Conservation (phyloP, 306 rosid species). For the Lablab purpureus region DNA sequence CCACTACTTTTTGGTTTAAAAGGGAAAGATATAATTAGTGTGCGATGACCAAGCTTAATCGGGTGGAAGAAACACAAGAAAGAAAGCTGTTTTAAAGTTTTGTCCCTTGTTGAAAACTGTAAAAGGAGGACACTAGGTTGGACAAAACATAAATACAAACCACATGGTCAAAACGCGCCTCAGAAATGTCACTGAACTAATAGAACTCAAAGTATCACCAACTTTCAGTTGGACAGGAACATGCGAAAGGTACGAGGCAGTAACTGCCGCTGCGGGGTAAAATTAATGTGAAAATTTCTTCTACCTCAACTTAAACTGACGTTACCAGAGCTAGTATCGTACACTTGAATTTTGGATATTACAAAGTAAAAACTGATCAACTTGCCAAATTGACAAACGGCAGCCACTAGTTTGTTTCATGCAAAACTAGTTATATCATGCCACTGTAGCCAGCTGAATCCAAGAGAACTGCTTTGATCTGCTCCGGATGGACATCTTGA, state of each 20-base stretch:
- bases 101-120: constrained; percentile 31
- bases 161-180: constrained; percentile 28
- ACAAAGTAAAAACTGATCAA: constrained; percentile 35
- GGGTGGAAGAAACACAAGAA: background rate
- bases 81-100: constrained; percentile 7
- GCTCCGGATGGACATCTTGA: constrained; percentile 80
- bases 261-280: constrained; percentile 10
- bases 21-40: constrained; percentile 3
- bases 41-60: constrained; percentile 4
- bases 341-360: constrained; percentile 33
- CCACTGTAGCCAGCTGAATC: constrained; percentile 81
- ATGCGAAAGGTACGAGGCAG: constrained; percentile 12
- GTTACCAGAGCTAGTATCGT: constrained; percentile 22
- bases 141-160: constrained; percentile 3
- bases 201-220: background rate
- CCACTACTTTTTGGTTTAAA: constrained; percentile 4
- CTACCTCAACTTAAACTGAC: constrained; percentile 33
- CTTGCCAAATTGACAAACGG: constrained; percentile 17
- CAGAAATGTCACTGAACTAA: constrained; percentile 6
- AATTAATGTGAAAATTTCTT: constrained; percentile 40
- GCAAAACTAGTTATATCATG: constrained; percentile 48
- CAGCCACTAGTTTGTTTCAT: background rate
- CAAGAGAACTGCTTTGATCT: constrained; percentile 85
- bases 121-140: constrained; percentile 11
- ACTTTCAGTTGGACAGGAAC: constrained; percentile 1